phyloP scores from a whole-genome alignment of 768 basidiomycete genomes.

The Phylloporus arenicola region DNA sequence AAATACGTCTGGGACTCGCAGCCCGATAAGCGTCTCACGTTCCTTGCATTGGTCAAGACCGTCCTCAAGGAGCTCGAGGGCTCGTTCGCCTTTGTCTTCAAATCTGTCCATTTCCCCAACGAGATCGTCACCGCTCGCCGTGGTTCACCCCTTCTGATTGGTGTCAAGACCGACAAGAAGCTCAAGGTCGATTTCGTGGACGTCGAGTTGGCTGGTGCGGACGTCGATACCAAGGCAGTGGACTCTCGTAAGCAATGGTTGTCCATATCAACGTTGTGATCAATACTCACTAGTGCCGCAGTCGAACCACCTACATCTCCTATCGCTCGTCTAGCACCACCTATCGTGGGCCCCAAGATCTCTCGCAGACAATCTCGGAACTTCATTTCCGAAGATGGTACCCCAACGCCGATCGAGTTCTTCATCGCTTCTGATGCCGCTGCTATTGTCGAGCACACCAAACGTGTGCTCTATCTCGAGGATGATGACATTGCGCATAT shows the following conservation, averaged over 20 bases:
- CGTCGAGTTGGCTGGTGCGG: constrained; percentile 85
- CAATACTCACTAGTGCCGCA: constrained; percentile 6
- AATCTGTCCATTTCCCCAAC: constrained; percentile 91
- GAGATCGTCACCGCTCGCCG: constrained; percentile 95
- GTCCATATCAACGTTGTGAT: not conserved
- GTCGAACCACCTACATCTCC: constrained; percentile 50
- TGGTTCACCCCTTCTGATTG: constrained; percentile 92
- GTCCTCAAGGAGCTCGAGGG: constrained; percentile 98
- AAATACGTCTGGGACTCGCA: constrained; percentile 97
- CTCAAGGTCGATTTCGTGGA: constrained; percentile 99
- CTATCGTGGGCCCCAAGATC: constrained; percentile 63
- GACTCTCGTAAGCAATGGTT: constrained; percentile 37
- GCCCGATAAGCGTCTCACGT: constrained; percentile 75
- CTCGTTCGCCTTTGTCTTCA: constrained; percentile 99
- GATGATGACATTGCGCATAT: constrained; percentile 99
- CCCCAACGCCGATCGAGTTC: constrained; percentile 98
- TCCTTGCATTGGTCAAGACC: constrained; percentile 90
- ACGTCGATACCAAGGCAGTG: constrained; percentile 46
- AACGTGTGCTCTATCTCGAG: constrained; percentile 96
- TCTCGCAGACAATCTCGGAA: constrained; percentile 93
- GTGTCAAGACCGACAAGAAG: constrained; percentile 99
- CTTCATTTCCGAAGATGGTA: constrained; percentile 97
- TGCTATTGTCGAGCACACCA: constrained; percentile 97
- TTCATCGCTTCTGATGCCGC: constrained; percentile 97
- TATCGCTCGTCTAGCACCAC: constrained; percentile 61